A percentile compares a stretch with the other conserved stretches of the same genome.
Conservation (phyloP, 2,329 filamentous ascomycete species). For the Teratosphaeria gauchensis region DNA sequence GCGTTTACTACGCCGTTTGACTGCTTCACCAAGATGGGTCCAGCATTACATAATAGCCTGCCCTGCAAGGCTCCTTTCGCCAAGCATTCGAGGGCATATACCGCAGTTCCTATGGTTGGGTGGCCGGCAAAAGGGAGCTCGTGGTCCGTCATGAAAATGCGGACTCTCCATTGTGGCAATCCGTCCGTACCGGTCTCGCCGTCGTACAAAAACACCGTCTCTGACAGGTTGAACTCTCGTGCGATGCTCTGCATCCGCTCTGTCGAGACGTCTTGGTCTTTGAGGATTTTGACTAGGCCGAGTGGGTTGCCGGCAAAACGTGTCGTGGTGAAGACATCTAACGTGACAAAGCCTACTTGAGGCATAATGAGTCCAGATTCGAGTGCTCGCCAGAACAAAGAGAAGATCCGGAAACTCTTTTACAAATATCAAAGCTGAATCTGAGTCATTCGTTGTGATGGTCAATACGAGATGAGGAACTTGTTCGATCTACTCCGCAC, state of each 20-base stretch:
- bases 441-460: too few species aligned
- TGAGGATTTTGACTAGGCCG: constrained; percentile 43
- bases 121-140: constrained; percentile 51
- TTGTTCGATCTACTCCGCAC: too few species aligned
- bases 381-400: too few species aligned
- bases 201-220: constrained; percentile 46
- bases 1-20: constrained; percentile 45
- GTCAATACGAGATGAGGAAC: too few species aligned
- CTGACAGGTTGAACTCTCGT: constrained; percentile 49
- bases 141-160: constrained; percentile 44
- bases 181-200: constrained; percentile 10
- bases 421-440: too few species aligned
- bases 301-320: constrained; percentile 45
- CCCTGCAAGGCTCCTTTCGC: constrained; percentile 21
- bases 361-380: background rate
- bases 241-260: constrained; percentile 45
- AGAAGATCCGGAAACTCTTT: too few species aligned
- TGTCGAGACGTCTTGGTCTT: constrained; percentile 30
- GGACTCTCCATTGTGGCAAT: constrained; percentile 32
- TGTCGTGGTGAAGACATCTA: constrained; percentile 42
- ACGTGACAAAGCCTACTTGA: constrained; percentile 22
- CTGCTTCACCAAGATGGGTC: constrained; percentile 33
- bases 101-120: constrained; percentile 48
- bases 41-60: constrained; percentile 35
- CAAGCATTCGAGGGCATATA: constrained; percentile 33